Conservation (phyloP, 2,329 filamentous ascomycete species). For the Diaporthe nobilis region DNA sequence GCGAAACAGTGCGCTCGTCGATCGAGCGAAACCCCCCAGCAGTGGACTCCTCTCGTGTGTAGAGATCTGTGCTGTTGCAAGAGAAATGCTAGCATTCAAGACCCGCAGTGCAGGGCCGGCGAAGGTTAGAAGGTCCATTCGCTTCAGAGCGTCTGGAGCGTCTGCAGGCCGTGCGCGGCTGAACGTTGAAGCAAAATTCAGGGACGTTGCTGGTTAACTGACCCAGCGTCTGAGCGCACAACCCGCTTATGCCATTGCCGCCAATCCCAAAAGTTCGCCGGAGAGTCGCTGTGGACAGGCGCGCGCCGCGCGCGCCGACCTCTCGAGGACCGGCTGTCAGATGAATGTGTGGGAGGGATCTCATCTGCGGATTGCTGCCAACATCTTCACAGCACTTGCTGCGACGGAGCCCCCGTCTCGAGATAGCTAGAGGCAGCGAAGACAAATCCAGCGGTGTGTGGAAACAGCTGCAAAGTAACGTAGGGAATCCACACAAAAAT, state of each 20-base stretch:
- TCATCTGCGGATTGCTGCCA: background rate
- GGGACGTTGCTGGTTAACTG: slow-evolving; percentile 5
- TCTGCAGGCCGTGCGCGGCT: slow-evolving; percentile 22
- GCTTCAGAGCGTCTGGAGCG: background rate
- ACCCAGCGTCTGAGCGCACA: slow-evolving; percentile 29
- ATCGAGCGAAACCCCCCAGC: background rate
- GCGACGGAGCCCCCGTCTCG: background rate
- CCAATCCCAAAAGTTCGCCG: background rate
- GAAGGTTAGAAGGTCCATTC: slow-evolving; percentile 10
- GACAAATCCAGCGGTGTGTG: slow-evolving; percentile 4
- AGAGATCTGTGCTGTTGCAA: slow-evolving; percentile 1
- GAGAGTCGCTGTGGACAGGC: background rate
- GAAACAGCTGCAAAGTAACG: background rate
- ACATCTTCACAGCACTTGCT: background rate
- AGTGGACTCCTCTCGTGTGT: background rate
- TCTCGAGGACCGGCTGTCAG: background rate
- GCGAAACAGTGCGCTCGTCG: slow-evolving; percentile 10
- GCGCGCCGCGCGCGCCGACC: background rate
- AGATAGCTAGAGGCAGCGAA: background rate
- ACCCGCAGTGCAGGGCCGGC: slow-evolving; percentile 22
- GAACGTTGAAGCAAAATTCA: slow-evolving; percentile 18
- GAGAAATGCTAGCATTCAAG: slow-evolving; percentile 2
- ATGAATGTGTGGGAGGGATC: background rate
- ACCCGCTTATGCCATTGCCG: background rate
- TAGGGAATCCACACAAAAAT: slow-evolving; percentile 5